Conservation (phyloP, 2,329 filamentous ascomycete genomes). For the Trichoderma citrinoviride region DNA sequence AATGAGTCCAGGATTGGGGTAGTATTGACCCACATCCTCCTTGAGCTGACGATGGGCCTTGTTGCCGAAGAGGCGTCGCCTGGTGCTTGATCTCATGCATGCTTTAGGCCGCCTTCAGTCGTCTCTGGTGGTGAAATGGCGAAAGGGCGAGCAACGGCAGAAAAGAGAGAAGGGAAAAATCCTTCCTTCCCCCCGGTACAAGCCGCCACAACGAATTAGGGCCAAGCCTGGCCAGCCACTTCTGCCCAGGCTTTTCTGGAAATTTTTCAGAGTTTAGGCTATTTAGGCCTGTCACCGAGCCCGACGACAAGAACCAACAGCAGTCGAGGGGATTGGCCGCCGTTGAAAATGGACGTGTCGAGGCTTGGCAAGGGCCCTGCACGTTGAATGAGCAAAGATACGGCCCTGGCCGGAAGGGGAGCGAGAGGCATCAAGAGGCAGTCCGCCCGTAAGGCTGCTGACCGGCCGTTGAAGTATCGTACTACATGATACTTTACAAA, state of each 20-base stretch:
- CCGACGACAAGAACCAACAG: background rate
- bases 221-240: slow-evolving; percentile 12
- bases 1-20: slow-evolving; percentile 16
- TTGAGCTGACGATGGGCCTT: slow-evolving; percentile 18
- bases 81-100: slow-evolving; percentile 20
- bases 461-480: background rate
- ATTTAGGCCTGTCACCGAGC: background rate
- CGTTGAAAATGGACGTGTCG: background rate
- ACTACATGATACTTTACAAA: too few species aligned
- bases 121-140: background rate
- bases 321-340: background rate
- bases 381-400: background rate
- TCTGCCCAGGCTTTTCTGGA: slow-evolving; percentile 18
- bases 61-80: slow-evolving; percentile 17
- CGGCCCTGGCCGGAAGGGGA: background rate
- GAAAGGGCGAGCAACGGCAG: background rate
- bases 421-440: background rate
- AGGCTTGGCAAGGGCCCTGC: background rate
- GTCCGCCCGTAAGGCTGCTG: slow-evolving; percentile 12
- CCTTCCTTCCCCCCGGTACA: slow-evolving; percentile 8
- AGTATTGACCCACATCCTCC: slow-evolving; percentile 15
- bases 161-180: background rate
- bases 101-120: slow-evolving; percentile 2
- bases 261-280: slow-evolving; percentile 18
- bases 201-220: background rate